A percentile compares a stretch with the other conserved stretches of the same genome.
Evolutionary conservation across 805 yeast species (phyloP).

Genomic region (Jamesozyma rosinii): DNA sequence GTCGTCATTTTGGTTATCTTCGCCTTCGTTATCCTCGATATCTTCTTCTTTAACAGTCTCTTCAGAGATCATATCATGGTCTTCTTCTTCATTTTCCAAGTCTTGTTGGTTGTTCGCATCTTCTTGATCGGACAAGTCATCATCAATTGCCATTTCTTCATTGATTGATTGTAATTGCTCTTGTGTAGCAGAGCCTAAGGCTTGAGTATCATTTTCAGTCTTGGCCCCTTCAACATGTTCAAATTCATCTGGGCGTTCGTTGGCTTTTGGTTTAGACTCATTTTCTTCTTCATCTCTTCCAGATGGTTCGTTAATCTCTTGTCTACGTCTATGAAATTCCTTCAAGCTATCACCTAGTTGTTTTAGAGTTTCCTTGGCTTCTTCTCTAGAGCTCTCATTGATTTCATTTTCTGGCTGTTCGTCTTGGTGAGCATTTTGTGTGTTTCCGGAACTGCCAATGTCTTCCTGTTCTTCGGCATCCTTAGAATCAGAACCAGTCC

Average conservation of each 20-base stretch:
- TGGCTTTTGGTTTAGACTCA: slow-evolving; percentile 37
- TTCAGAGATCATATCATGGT: slow-evolving; percentile 20
- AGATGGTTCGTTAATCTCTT: slow-evolving; percentile 70
- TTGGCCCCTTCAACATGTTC: slow-evolving; percentile 76
- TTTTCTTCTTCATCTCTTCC: slow-evolving; percentile 40
- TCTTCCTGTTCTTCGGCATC: slow-evolving; percentile 50
- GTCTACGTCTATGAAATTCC: slow-evolving; percentile 83
- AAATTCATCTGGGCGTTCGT: slow-evolving; percentile 74
- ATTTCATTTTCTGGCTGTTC: slow-evolving; percentile 33
- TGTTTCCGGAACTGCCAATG: slow-evolving; percentile 58
- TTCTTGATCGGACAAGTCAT: slow-evolving; percentile 35
- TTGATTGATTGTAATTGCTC: slow-evolving; percentile 71
- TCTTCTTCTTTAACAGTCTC: slow-evolving; percentile 24
- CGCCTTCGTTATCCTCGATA: slow-evolving; percentile 10
- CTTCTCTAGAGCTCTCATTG: slow-evolving; percentile 50
- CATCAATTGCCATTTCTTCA: slow-evolving; percentile 76
- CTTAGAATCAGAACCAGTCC: slow-evolving; percentile 52
- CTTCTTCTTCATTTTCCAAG: slow-evolving; percentile 29
- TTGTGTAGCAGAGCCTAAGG: slow-evolving; percentile 78
- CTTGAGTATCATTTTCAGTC: slow-evolving; percentile 76
- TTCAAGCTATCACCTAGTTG: slow-evolving; percentile 87
- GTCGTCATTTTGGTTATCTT: slow-evolving; percentile 25
- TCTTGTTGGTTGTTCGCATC: slow-evolving; percentile 23
- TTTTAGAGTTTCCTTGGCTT: slow-evolving; percentile 68
- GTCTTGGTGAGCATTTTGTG: slow-evolving; percentile 37